Conservation (phyloP, 768 basidiomycete genomes). For the Tricholoma sp. region DNA sequence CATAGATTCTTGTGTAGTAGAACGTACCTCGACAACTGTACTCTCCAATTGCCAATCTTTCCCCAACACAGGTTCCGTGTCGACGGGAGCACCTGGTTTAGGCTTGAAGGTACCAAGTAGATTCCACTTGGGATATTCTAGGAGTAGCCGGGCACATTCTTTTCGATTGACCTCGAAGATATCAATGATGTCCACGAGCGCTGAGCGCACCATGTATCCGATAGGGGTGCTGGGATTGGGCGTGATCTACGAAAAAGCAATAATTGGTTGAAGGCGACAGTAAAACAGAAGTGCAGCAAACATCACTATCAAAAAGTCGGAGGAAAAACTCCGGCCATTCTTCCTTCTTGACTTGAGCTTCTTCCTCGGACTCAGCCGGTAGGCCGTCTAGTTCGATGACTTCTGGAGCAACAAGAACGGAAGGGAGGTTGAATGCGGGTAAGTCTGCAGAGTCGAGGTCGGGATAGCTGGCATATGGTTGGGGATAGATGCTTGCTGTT, state of each 20-base stretch:
- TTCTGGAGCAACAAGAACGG: slow-evolving; percentile 84
- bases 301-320: slow-evolving; percentile 60
- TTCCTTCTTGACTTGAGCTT: slow-evolving; percentile 70
- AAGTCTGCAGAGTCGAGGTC: slow-evolving; percentile 34
- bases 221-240: slow-evolving; percentile 68
- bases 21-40: slow-evolving; percentile 73
- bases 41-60: slow-evolving; percentile 89
- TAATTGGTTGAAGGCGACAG: background rate
- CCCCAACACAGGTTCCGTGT: slow-evolving; percentile 46
- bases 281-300: slow-evolving; percentile 15
- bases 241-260: slow-evolving; percentile 50
- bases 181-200: slow-evolving; percentile 72
- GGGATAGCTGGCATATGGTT: slow-evolving; percentile 55
- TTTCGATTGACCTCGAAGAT: slow-evolving; percentile 96
- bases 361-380: slow-evolving; percentile 63
- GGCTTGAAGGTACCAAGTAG: slow-evolving; percentile 81
- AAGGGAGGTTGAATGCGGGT: slow-evolving; percentile 63
- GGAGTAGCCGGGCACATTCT: slow-evolving; percentile 82
- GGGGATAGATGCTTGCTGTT: slow-evolving; percentile 50
- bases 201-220: slow-evolving; percentile 76
- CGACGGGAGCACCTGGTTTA: slow-evolving; percentile 54
- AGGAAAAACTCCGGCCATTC: slow-evolving; percentile 77
- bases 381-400: slow-evolving; percentile 76
- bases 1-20: background rate
- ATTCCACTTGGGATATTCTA: slow-evolving; percentile 85